phyloP scores from a whole-genome alignment of 345 rosid species.

The Eucalyptus pauciflora region DNA sequence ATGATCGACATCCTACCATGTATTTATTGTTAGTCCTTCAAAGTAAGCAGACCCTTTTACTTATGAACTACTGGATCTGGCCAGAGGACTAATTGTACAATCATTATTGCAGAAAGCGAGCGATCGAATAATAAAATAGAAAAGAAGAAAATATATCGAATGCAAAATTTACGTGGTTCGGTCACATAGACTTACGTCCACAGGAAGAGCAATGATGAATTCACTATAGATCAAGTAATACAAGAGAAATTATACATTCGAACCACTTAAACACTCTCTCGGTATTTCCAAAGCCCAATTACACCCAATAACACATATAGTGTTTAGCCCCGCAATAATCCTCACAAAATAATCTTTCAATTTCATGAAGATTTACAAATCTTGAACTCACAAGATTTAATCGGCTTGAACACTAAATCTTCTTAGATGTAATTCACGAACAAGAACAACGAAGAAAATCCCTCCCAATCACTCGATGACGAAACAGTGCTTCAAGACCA shows the following conservation, averaged over 20 bases:
- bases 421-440: too few species aligned
- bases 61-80: neutral
- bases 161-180: fast-evolving
- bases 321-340: too few species aligned
- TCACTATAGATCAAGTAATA: too few species aligned
- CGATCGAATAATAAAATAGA: too few species aligned
- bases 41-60: neutral
- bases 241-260: fast-evolving
- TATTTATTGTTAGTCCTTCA: neutral
- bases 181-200: fast-evolving
- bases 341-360: too few species aligned
- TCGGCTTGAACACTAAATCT: too few species aligned
- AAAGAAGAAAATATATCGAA: too few species aligned
- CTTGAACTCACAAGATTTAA: too few species aligned
- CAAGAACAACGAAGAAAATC: too few species aligned
- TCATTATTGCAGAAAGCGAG: fast-evolving
- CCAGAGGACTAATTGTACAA: neutral
- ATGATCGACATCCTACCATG: neutral
- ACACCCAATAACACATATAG: fast-evolving
- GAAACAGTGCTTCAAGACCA: fast-evolving
- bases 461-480: fast-evolving
- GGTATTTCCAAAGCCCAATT: fast-evolving
- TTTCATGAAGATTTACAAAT: too few species aligned
- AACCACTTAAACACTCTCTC: fast-evolving
- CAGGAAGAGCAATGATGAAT: fast-evolving